These are phyloP conservation scores for Claviceps pazoutovae DNA, from an alignment of 2,329 filamentous ascomycete genomes.

Conservation along the genomic window DNA sequence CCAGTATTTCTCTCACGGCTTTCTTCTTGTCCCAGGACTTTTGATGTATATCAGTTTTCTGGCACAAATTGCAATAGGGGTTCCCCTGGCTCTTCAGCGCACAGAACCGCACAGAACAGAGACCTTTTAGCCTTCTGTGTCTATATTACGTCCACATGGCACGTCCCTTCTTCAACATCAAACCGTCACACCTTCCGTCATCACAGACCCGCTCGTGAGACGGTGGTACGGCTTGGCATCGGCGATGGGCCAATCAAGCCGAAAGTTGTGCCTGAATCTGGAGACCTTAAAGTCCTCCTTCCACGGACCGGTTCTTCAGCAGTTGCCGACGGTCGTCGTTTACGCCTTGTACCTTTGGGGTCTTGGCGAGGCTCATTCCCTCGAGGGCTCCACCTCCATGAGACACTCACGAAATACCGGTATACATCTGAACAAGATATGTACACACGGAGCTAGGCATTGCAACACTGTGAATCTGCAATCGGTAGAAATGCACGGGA, in stretches of 20 bases:
- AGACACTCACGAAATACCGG: slow-evolving; percentile 1
- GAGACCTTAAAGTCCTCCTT: background rate
- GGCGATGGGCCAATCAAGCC: background rate
- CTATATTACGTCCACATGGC: too few species aligned
- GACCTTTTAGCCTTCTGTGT: too few species aligned
- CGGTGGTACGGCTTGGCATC: background rate
- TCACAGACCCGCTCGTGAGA: background rate
- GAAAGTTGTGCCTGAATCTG: background rate
- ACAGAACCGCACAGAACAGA: too few species aligned
- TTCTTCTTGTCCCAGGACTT: too few species aligned
- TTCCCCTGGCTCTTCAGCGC: too few species aligned
- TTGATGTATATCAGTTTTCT: too few species aligned
- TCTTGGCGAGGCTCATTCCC: background rate
- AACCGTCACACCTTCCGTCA: too few species aligned
- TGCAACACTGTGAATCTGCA: background rate
- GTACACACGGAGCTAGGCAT: background rate
- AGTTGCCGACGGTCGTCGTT: background rate
- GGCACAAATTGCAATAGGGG: too few species aligned
- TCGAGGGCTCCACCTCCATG: background rate
- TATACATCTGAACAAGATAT: background rate
- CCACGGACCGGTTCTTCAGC: background rate
- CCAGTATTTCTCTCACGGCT: too few species aligned
- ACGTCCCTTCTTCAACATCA: too few species aligned
- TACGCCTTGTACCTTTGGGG: background rate
- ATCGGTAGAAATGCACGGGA: too few species aligned